Conservation (phyloP, 1,284 basidiomycete species). For the Microbotryum lychnidis-dioicae region DNA sequence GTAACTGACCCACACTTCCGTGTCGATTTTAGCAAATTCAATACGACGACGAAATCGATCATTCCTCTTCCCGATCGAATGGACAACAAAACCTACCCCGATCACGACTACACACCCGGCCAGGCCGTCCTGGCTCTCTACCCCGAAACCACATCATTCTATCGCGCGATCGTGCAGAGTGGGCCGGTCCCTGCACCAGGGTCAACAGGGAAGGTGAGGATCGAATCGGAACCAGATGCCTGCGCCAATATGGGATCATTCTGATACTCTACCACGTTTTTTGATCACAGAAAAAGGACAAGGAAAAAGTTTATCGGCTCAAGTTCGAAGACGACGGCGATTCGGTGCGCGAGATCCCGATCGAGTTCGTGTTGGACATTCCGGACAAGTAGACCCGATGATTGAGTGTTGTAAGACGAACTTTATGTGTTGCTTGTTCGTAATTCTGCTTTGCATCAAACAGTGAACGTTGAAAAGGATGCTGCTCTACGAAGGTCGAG, state of each 20-base stretch:
- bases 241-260: neutral
- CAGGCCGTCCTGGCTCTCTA: conserved; percentile 45
- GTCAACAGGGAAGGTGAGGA: conserved; percentile 29
- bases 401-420: neutral
- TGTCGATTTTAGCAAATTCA: conserved; percentile 37
- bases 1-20: neutral
- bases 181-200: conserved; percentile 9
- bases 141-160: conserved; percentile 48
- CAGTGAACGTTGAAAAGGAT: no score
- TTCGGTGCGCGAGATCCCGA: conserved; percentile 16
- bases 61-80: conserved; percentile 45
- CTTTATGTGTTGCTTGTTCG: neutral
- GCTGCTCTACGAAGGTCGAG: no score
- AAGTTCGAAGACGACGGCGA: conserved; percentile 36
- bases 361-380: conserved; percentile 29
- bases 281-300: conserved; percentile 12
- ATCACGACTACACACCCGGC: conserved; percentile 39
- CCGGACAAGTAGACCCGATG: neutral
- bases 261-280: neutral
- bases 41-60: conserved; percentile 43
- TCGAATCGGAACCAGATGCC: no score
- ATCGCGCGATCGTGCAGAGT: conserved; percentile 42
- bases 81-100: conserved; percentile 39
- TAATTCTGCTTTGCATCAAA: neutral
- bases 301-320: conserved; percentile 31